Evolutionary conservation across 1,139 yeast species (phyloP).

Genomic region (Lodderomyces orthopsilosis): DNA sequence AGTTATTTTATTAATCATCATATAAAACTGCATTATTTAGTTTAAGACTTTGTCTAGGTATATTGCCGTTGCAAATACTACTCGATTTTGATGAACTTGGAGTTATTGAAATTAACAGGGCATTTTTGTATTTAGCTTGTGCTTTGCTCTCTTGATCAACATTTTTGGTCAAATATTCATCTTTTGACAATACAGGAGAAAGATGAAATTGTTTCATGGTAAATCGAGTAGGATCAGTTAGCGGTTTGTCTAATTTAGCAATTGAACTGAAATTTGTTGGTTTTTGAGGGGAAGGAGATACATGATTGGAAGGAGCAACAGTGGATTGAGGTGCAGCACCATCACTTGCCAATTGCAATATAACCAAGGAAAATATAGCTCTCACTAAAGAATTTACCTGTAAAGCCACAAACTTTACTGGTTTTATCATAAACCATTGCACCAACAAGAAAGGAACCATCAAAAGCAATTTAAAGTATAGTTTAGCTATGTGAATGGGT

Average conservation of each 20-base stretch:
- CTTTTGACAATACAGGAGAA: slow-evolving; percentile 9
- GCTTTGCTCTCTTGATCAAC: slow-evolving; percentile 2
- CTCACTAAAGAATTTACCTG: slow-evolving; percentile 4
- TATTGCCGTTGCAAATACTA: slow-evolving; percentile 1
- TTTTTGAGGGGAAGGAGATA: background rate
- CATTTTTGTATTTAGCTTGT: slow-evolving; percentile 3
- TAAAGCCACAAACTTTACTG: slow-evolving; percentile 5
- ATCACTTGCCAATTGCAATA: background rate
- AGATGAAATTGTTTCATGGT: slow-evolving; percentile 14
- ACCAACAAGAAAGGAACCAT: slow-evolving; percentile 17
- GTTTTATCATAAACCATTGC: slow-evolving; percentile 8
- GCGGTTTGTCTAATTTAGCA: background rate
- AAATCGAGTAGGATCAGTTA: slow-evolving; percentile 4
- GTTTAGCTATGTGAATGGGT: slow-evolving; percentile 10
- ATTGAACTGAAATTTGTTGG: background rate
- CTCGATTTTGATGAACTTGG: slow-evolving; percentile 3
- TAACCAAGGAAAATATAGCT: background rate
- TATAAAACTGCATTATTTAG: slow-evolving; percentile 3
- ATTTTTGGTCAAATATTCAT: slow-evolving; percentile 1
- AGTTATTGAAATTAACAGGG: slow-evolving; percentile 5
- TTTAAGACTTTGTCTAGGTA: slow-evolving; percentile 1
- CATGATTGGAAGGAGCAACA: background rate
- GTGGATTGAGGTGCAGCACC: background rate
- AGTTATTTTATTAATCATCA: slow-evolving; percentile 3
- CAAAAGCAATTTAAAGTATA: slow-evolving; percentile 17